Evolutionary conservation across 139 green algal species (phyloP).

Genomic region (Mychonastes homosphaera): DNA sequence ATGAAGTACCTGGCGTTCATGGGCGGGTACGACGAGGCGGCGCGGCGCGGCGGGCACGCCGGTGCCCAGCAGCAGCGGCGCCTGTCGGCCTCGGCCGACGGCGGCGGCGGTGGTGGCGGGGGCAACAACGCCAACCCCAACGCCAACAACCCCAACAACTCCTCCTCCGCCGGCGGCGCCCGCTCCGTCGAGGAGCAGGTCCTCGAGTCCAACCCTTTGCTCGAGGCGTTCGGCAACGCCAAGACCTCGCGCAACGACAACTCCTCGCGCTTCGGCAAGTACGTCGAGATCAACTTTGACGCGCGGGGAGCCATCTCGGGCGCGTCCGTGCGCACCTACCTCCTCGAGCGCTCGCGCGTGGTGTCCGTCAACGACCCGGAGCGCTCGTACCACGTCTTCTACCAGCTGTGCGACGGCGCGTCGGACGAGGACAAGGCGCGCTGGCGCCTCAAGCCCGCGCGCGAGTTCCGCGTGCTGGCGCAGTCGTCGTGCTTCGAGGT

Average conservation of each 20-base stretch:
- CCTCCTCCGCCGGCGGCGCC: too few species aligned
- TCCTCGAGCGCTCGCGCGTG: slow-evolving; percentile 92
- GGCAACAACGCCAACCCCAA: too few species aligned
- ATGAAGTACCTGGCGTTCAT: slow-evolving; percentile 82
- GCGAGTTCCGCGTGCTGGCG: slow-evolving; percentile 80
- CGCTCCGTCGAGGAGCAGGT: too few species aligned
- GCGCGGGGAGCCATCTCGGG: slow-evolving; percentile 65
- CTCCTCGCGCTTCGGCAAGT: slow-evolving; percentile 97
- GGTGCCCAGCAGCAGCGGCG: slow-evolving; percentile 9
- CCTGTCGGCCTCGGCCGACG: not conserved
- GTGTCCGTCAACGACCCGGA: slow-evolving; percentile 88
- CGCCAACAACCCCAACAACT: too few species aligned
- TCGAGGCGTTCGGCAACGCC: slow-evolving; percentile 98
- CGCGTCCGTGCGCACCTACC: slow-evolving; percentile 89
- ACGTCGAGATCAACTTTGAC: slow-evolving; percentile 98
- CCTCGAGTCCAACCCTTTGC: slow-evolving; percentile 92
- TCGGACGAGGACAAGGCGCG: slow-evolving; percentile 42
- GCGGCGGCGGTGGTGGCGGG: slow-evolving; percentile 1
- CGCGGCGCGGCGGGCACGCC: not conserved
- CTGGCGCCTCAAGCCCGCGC: slow-evolving; percentile 50
- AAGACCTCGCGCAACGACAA: slow-evolving; percentile 99
- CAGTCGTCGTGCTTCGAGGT: slow-evolving; percentile 80
- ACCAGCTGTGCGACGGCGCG: slow-evolving; percentile 94
- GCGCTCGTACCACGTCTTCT: slow-evolving; percentile 98
- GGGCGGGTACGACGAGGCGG: slow-evolving; percentile 48